Evolutionary conservation across 2,329 filamentous ascomycete species (phyloP).

Genomic region (Truncatella angustata): DNA sequence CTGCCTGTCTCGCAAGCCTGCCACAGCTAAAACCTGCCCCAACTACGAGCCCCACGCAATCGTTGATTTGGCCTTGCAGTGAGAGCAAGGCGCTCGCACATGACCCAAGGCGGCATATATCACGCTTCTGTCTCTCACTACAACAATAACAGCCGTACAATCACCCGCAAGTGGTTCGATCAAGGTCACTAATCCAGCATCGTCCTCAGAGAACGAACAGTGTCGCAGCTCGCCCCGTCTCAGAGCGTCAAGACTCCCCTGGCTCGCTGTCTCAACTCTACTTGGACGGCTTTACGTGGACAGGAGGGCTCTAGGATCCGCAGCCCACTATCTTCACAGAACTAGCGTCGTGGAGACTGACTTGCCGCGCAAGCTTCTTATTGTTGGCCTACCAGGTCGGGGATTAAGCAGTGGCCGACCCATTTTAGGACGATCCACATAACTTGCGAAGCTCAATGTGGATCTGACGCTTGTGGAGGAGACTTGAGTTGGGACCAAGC

Average conservation of each 20-base stretch:
- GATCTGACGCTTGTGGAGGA: conserved; percentile 21
- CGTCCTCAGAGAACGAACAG: conserved; percentile 9
- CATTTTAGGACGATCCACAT: conserved; percentile 24
- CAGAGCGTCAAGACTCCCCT: neutral
- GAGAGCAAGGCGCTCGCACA: neutral
- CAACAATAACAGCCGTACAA: no score
- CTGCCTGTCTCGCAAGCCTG: conserved; percentile 28
- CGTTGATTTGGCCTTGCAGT: neutral
- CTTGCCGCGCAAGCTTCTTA: conserved; percentile 13
- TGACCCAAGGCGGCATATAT: conserved; percentile 12
- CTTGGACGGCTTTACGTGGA: conserved; percentile 6
- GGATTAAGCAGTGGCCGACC: conserved; percentile 17
- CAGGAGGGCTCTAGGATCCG: neutral
- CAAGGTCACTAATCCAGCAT: conserved; percentile 13
- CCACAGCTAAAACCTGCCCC: conserved; percentile 17
- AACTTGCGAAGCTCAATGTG: conserved; percentile 19
- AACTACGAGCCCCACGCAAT: conserved; percentile 11
- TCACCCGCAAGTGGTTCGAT: conserved; percentile 13
- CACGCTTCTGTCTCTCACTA: conserved; percentile 14
- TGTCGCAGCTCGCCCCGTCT: conserved; percentile 15
- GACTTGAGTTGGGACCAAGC: conserved; percentile 23
- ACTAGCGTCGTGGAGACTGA: conserved; percentile 1
- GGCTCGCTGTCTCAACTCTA: neutral
- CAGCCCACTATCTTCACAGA: neutral
- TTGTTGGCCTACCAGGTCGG: conserved; percentile 8